Conservation (phyloP, 2,329 filamentous ascomycete species). For the Pyrenophora seminiperda region DNA sequence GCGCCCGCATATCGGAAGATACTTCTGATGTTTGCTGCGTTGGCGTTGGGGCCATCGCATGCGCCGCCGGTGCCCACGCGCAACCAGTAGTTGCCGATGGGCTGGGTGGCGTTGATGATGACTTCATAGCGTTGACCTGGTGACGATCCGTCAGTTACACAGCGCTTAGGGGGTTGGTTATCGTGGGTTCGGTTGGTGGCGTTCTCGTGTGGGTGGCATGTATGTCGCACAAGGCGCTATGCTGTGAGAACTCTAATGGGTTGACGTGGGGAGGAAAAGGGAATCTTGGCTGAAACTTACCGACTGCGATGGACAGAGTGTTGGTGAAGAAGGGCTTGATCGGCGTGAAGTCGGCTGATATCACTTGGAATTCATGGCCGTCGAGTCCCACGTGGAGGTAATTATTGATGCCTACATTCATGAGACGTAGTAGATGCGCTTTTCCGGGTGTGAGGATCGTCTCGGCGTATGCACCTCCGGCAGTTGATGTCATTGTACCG, state of each 20-base stretch:
- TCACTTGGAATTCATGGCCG: slow-evolving; percentile 51
- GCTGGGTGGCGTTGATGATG: slow-evolving; percentile 45
- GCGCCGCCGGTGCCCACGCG: slow-evolving; percentile 42
- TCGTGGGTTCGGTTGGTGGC: slow-evolving; percentile 8
- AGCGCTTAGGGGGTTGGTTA: slow-evolving; percentile 2
- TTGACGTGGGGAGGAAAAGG: background rate
- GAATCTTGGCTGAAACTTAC: slow-evolving; percentile 32
- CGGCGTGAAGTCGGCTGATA: slow-evolving; percentile 52
- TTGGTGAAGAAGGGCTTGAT: slow-evolving; percentile 50
- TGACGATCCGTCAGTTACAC: slow-evolving; percentile 27
- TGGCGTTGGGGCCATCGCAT: slow-evolving; percentile 45
- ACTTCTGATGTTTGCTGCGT: slow-evolving; percentile 45
- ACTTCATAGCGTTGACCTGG: slow-evolving; percentile 50
- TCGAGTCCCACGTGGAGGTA: slow-evolving; percentile 31
- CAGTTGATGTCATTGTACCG: slow-evolving; percentile 58
- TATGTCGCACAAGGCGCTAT: slow-evolving; percentile 5
- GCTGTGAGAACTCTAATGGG: slow-evolving; percentile 3
- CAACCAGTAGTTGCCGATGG: slow-evolving; percentile 44
- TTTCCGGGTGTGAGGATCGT: slow-evolving; percentile 48
- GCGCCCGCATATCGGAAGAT: slow-evolving; percentile 51
- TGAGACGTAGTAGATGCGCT: slow-evolving; percentile 52
- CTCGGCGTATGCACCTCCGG: slow-evolving; percentile 41
- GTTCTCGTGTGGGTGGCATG: slow-evolving; percentile 12
- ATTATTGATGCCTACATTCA: slow-evolving; percentile 46
- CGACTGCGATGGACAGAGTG: slow-evolving; percentile 43